A percentile compares a stretch with the other conserved stretches of the same genome.
Conservation (phyloP, 768 basidiomycete genomes). For the Paxillus involutus region DNA sequence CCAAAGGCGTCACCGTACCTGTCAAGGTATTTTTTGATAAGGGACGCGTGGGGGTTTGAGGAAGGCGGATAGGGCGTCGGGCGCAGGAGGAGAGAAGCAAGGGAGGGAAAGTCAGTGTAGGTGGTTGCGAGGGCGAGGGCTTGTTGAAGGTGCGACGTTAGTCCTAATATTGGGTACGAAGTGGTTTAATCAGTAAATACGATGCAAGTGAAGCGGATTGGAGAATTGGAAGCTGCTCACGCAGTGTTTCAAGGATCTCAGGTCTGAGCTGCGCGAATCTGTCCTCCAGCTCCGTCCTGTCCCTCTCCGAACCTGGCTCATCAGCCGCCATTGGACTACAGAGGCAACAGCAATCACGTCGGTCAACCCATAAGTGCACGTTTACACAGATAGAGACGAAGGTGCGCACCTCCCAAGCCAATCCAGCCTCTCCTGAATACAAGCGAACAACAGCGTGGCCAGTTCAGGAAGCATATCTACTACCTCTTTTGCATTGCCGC, state of each 20-base stretch:
- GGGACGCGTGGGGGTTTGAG: slow-evolving; percentile 58
- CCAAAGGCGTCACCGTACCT: slow-evolving; percentile 83
- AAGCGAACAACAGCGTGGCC: slow-evolving; percentile 61
- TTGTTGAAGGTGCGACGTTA: slow-evolving; percentile 59
- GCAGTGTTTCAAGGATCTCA: slow-evolving; percentile 74
- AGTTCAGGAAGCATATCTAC: slow-evolving; percentile 62
- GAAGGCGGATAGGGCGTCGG: slow-evolving; percentile 62
- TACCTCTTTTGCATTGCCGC: slow-evolving; percentile 33
- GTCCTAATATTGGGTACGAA: slow-evolving; percentile 42
- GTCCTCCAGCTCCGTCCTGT: slow-evolving; percentile 59
- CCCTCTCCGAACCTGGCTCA: slow-evolving; percentile 51
- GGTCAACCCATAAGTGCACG: not conserved
- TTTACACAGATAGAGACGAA: not conserved
- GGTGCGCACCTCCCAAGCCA: slow-evolving; percentile 60
- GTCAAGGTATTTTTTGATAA: slow-evolving; percentile 73
- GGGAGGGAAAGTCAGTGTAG: slow-evolving; percentile 80
- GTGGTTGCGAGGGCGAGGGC: slow-evolving; percentile 86
- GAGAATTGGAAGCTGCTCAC: slow-evolving; percentile 43
- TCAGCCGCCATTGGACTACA: slow-evolving; percentile 46
- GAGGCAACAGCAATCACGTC: not conserved
- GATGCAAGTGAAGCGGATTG: not conserved
- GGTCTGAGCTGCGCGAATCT: slow-evolving; percentile 73
- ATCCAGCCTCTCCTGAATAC: slow-evolving; percentile 64
- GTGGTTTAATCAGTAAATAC: not conserved
- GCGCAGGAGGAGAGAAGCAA: slow-evolving; percentile 82